Evolutionary conservation across 192 early-diverging fungal genomes (phyloP).

Genomic region (Coemansia reversa): DNA sequence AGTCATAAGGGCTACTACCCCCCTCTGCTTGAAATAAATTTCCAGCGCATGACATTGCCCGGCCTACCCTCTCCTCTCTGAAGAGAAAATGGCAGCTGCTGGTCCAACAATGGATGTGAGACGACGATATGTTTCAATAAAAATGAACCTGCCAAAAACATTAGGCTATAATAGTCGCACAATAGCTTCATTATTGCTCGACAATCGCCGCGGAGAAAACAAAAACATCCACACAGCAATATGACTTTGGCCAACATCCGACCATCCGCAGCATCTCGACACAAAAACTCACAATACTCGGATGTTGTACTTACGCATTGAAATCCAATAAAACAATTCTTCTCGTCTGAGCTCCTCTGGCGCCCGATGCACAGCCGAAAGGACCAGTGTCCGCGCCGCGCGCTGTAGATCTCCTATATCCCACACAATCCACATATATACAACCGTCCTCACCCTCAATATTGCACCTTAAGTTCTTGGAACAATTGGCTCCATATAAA

Average conservation of each 20-base stretch:
- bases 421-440: neutral
- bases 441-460: neutral
- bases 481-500: neutral
- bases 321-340: conserved; percentile 52
- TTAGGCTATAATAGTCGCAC: conserved; percentile 12
- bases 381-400: conserved; percentile 49
- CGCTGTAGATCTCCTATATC: conserved; percentile 45
- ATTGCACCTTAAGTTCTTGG: neutral
- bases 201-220: neutral
- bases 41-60: neutral
- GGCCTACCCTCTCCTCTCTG: neutral
- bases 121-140: neutral
- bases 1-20: neutral
- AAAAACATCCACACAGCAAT: neutral
- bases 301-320: conserved; percentile 40
- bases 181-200: neutral
- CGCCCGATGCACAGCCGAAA: conserved; percentile 45
- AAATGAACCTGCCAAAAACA: neutral
- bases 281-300: neutral
- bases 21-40: neutral
- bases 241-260: neutral
- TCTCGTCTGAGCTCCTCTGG: conserved; percentile 40
- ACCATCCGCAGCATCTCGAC: neutral
- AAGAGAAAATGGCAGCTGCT: neutral
- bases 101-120: neutral